Base-by-base conservation (phyloP, 352 stramenopile species). In the Phytophthora pisi region DNA sequence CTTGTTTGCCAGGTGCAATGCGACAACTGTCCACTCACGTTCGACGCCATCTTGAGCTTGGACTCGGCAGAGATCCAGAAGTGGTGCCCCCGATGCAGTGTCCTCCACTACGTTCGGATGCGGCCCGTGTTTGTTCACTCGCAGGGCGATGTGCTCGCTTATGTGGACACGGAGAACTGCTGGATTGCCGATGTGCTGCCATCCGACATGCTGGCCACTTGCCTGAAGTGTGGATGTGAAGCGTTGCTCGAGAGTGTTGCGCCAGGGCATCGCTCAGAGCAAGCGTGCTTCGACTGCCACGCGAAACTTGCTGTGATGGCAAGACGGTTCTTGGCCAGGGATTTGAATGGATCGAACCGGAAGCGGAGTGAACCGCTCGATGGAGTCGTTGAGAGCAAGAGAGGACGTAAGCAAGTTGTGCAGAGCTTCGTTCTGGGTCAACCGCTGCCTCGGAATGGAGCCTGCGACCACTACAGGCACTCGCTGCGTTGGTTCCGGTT, bases 401-500 rank as follows among this genome's bases (percentile, higher is more conserved):
- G 69, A 51, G 49, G 45, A n/a, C 23, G 45, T 11, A 76, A 69
- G 40, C 70, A 71, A 9, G 42, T 69, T 11, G 52, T 78, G 9
- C 74, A 90, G 49, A 90, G 61, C 18, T 82, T 88, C 52, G 67
- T 85, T 13, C 51, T 89, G 11, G 86, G 86, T 26, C 75, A 90
- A 59, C 81, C 83, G 13, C 50, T 93, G 57, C 83, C 84, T n/a
- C 73, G 75, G 40, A 85, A 86, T 40, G 84, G 84, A 50, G 66
- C 57, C 18, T 93, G 84, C 31, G 75, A 86, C 18, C 86, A 93
- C 69, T 93, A 92, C 68, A 78, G 73, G 46, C 81, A 90, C 62
- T 92, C 83, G 34, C 58, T 81, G 26, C 84, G 84, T 2, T 93
- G 84, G 83, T 92, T 93, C 56, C 81, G 86, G 31, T 94, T 93